Percentiles rank a stretch among this genome's conserved stretches.
These are phyloP conservation scores for Gossypium lobatum DNA, from an alignment of 441 rosid species.

Conservation along the genomic window DNA sequence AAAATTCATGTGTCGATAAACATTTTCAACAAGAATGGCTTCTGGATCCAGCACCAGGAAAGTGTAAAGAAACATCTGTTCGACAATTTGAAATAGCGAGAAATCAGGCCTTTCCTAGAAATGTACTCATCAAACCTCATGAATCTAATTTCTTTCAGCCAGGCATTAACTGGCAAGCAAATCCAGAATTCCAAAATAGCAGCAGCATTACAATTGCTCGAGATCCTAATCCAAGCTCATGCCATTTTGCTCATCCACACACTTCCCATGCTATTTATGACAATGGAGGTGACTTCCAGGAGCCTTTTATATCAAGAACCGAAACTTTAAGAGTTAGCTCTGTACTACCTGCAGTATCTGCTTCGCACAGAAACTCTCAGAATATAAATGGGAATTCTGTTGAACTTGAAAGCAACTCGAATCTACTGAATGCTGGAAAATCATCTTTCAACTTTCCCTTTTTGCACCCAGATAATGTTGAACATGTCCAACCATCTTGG, in stretches of 20 bases:
- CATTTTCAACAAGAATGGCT: slow-evolving; percentile 23
- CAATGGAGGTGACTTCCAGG: slow-evolving; percentile 21
- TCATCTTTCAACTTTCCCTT: slow-evolving; percentile 37
- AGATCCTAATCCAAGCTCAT: slow-evolving; percentile 17
- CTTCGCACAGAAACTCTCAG: slow-evolving; percentile 17
- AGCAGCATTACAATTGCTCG: slow-evolving; percentile 16
- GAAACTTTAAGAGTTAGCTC: slow-evolving; percentile 23
- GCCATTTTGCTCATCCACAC: slow-evolving; percentile 20
- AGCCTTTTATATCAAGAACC: slow-evolving; percentile 21
- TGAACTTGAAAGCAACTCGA: slow-evolving; percentile 21
- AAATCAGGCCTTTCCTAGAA: slow-evolving; percentile 11
- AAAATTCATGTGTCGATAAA: slow-evolving; percentile 14
- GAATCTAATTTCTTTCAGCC: slow-evolving; percentile 29
- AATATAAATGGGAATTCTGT: slow-evolving; percentile 18
- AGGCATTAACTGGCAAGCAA: slow-evolving; percentile 22
- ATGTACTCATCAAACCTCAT: slow-evolving; percentile 13
- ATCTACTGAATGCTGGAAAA: slow-evolving; percentile 20
- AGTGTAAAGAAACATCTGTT: slow-evolving; percentile 16
- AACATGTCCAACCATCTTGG: slow-evolving; percentile 21
- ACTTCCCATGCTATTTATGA: slow-evolving; percentile 22
- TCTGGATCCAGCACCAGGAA: slow-evolving; percentile 20
- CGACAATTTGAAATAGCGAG: slow-evolving; percentile 18
- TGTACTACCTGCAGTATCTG: slow-evolving; percentile 12
- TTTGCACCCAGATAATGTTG: slow-evolving; percentile 25
- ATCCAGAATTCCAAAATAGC: slow-evolving; percentile 20